Evolutionary conservation across 78 protist genomes (phyloP).

Genomic region (Chrysochromulina parva): DNA sequence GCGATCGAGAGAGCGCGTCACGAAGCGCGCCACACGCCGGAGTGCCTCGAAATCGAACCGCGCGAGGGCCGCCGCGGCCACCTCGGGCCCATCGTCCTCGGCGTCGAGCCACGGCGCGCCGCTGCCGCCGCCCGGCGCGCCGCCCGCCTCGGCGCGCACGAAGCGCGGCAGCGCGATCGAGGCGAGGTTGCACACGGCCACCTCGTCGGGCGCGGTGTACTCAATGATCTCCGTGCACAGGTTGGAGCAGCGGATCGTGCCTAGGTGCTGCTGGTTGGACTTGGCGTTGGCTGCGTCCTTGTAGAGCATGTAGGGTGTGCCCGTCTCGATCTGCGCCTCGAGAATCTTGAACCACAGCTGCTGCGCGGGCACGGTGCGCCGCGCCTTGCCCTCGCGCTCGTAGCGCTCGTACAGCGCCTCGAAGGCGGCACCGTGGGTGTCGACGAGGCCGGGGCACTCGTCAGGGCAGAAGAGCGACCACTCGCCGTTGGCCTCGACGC

Average conservation of each 20-base stretch:
- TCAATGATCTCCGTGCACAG: constrained; percentile 97
- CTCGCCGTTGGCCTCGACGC: constrained; percentile 84
- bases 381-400: constrained; percentile 79
- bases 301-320: constrained; percentile 97
- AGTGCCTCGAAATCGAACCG: constrained; percentile 78
- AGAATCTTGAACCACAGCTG: constrained; percentile 94
- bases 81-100: too few species aligned
- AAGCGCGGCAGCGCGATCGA: constrained; percentile 93
- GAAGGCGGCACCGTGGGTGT: constrained; percentile 84
- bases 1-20: constrained; percentile 82
- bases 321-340: constrained; percentile 97
- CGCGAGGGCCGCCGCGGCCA: not conserved
- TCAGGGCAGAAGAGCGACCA: constrained; percentile 96
- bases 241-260: constrained; percentile 93
- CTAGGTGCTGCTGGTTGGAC: constrained; percentile 93
- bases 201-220: constrained; percentile 93
- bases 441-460: constrained; percentile 89
- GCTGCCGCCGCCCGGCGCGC: too few species aligned
- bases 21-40: constrained; percentile 39
- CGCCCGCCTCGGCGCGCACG: not conserved
- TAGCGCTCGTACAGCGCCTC: constrained; percentile 83
- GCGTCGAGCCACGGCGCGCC: too few species aligned
- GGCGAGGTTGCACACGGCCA: constrained; percentile 98
- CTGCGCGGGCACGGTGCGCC: constrained; percentile 82
- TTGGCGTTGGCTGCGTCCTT: constrained; percentile 95